These are phyloP conservation scores for Ogataea paradorogensis DNA, from an alignment of 805 yeast genomes.

Conservation along the genomic window DNA sequence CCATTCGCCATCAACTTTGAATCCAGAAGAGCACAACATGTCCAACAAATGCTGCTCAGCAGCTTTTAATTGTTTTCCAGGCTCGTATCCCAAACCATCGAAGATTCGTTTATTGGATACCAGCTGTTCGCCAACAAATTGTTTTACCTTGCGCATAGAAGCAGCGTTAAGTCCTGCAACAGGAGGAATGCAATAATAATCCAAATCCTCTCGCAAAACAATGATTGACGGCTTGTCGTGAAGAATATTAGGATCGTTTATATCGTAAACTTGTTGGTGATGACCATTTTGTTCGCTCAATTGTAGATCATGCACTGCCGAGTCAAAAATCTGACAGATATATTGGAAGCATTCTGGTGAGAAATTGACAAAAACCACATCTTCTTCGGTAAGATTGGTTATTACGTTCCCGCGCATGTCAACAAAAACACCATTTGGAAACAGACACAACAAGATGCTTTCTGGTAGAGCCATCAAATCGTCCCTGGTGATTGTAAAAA, in stretches of 20 bases:
- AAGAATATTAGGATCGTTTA: constrained; percentile 57
- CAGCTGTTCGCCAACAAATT: constrained; percentile 68
- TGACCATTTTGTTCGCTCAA: constrained; percentile 34
- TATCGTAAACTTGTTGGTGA: constrained; percentile 28
- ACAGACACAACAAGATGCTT: constrained; percentile 76
- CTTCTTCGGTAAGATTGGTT: constrained; percentile 74
- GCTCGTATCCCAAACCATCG: constrained; percentile 69
- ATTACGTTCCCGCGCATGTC: constrained; percentile 76
- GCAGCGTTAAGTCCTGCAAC: constrained; percentile 50
- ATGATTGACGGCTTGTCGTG: constrained; percentile 85
- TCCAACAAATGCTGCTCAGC: constrained; percentile 95
- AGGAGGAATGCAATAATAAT: constrained; percentile 87
- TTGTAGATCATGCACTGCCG: constrained; percentile 61
- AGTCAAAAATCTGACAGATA: constrained; percentile 67
- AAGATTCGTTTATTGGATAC: constrained; percentile 60
- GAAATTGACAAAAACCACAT: constrained; percentile 78
- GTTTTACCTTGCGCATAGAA: constrained; percentile 65
- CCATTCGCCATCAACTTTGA: constrained; percentile 66
- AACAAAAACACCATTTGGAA: constrained; percentile 87
- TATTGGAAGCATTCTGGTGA: constrained; percentile 85
- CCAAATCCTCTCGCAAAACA: constrained; percentile 90
- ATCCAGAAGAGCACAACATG: constrained; percentile 92
- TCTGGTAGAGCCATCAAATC: constrained; percentile 92
- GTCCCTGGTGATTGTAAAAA: constrained; percentile 77
- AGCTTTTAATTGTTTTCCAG: constrained; percentile 61